Evolutionary conservation across 371 early-diverging fungal genomes (phyloP).

Genomic region (Rhizopus delemar): DNA sequence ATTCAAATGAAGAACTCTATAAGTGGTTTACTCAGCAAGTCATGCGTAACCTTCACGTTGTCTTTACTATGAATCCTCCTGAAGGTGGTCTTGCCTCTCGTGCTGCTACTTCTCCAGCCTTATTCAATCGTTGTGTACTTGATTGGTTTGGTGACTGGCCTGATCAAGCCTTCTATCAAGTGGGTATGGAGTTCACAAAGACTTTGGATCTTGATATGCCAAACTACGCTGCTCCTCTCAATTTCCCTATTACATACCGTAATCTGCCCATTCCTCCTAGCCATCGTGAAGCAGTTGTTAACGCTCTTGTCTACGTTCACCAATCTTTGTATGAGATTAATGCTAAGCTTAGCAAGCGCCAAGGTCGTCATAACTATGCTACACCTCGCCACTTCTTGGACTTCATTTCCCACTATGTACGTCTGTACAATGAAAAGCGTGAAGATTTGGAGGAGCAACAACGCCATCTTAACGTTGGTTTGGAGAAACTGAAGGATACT

Average conservation of each 20-base stretch:
- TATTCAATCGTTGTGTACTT: slow-evolving; percentile 99
- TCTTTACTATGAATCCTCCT: slow-evolving; percentile 99
- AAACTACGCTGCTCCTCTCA: slow-evolving; percentile 67
- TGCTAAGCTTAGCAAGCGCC: slow-evolving; percentile 78
- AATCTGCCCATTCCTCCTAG: slow-evolving; percentile 72
- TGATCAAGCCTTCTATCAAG: slow-evolving; percentile 96
- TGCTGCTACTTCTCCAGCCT: slow-evolving; percentile 96
- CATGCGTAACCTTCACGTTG: slow-evolving; percentile 95
- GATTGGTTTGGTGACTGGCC: slow-evolving; percentile 99
- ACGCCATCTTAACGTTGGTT: slow-evolving; percentile 95
- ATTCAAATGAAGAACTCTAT: slow-evolving; percentile 94
- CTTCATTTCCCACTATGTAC: slow-evolving; percentile 92
- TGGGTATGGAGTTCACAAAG: slow-evolving; percentile 93
- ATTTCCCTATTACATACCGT: slow-evolving; percentile 81
- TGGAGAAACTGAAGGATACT: slow-evolving; percentile 94
- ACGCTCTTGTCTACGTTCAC: slow-evolving; percentile 92
- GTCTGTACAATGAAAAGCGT: slow-evolving; percentile 89
- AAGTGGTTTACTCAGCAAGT: slow-evolving; percentile 98
- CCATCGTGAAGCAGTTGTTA: slow-evolving; percentile 86
- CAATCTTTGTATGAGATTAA: slow-evolving; percentile 87
- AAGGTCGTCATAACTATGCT: slow-evolving; percentile 80
- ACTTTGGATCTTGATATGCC: slow-evolving; percentile 85
- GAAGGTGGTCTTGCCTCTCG: slow-evolving; percentile 91
- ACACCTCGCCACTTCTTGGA: slow-evolving; percentile 98
- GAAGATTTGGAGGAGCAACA: slow-evolving; percentile 97